A percentile compares a stretch with the other conserved stretches of the same genome.
These are phyloP conservation scores for Linderniella brevidens DNA, from an alignment of 257 asterid species.

Conservation along the genomic window DNA sequence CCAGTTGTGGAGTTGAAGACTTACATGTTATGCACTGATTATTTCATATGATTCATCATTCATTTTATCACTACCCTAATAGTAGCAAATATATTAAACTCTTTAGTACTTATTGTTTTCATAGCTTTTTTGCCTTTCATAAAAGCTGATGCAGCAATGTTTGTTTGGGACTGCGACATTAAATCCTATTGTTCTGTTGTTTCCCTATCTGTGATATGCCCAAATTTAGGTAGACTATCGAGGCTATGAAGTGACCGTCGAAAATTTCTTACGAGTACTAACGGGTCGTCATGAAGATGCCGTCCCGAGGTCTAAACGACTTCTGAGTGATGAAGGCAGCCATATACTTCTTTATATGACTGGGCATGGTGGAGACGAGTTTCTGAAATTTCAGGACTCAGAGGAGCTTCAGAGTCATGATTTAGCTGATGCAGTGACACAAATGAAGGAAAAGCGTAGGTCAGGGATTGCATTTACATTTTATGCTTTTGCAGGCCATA, in stretches of 20 bases:
- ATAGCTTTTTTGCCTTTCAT: too few relatives aligned
- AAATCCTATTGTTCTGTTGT: constrained; percentile 2
- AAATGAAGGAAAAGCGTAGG: constrained; percentile 98
- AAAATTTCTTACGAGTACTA: constrained; percentile 65
- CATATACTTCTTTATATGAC: constrained; percentile 93
- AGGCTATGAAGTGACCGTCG: constrained; percentile 97
- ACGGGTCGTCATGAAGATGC: constrained; percentile 92
- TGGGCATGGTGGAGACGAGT: constrained; percentile 98
- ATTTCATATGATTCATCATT: too few relatives aligned
- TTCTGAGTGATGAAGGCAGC: constrained; percentile 97
- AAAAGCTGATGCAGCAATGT: background rate
- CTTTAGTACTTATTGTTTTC: too few relatives aligned
- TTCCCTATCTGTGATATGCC: constrained; percentile 17
- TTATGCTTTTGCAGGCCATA: background rate
- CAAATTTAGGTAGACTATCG: constrained; percentile 81
- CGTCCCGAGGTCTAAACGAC: constrained; percentile 93
- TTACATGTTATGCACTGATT: too few relatives aligned
- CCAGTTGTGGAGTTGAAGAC: too few relatives aligned
- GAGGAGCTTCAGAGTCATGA: constrained; percentile 99
- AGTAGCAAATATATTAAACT: too few relatives aligned
- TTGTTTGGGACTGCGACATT: background rate
- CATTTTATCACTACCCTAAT: too few relatives aligned
- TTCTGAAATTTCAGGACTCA: constrained; percentile 91
- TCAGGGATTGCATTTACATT: constrained; percentile 8
- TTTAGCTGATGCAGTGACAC: constrained; percentile 92